A percentile compares a stretch with the other conserved stretches of the same genome.
Evolutionary conservation across 441 rosid species (phyloP).

Genomic region (Erodium trifolium): DNA sequence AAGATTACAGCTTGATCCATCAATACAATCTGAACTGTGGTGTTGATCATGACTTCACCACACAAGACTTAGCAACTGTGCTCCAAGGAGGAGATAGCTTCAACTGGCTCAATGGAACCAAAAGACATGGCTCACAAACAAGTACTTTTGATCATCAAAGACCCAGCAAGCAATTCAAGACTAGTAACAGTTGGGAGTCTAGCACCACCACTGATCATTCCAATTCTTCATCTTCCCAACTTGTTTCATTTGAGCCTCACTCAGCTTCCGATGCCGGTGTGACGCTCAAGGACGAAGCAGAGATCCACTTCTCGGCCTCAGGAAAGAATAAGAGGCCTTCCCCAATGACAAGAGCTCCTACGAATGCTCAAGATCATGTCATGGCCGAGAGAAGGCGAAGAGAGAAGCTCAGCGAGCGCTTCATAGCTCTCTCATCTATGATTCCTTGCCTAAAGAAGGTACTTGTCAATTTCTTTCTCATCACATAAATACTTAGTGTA

Average conservation of each 20-base stretch:
- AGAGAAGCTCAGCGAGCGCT: slow-evolving; percentile 62
- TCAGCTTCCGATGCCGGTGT: no score
- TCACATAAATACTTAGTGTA: no score
- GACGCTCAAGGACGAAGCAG: no score
- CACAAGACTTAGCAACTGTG: not conserved
- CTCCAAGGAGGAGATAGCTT: slow-evolving; percentile 8
- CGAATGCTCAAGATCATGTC: slow-evolving; percentile 55
- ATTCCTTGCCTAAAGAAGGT: slow-evolving; percentile 79
- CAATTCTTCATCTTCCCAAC: not conserved
- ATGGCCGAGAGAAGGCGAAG: slow-evolving; percentile 66
- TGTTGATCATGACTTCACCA: slow-evolving; percentile 1
- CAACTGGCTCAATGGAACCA: not conserved
- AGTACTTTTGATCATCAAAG: not conserved
- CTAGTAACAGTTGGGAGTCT: not conserved
- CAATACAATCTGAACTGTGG: slow-evolving; percentile 2
- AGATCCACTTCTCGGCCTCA: no score
- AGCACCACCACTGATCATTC: not conserved
- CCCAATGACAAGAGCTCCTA: slow-evolving; percentile 27
- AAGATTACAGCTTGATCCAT: slow-evolving; percentile 5
- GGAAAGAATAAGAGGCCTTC: slow-evolving; percentile 25
- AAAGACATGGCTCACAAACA: no score
- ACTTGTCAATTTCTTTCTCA: not conserved
- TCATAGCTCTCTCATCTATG: slow-evolving; percentile 66
- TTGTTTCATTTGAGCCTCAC: not conserved
- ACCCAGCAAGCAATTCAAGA: slow-evolving; percentile 3